Conservation (phyloP, 371 early-diverging fungal genomes). For the Smittium mucronatum region DNA sequence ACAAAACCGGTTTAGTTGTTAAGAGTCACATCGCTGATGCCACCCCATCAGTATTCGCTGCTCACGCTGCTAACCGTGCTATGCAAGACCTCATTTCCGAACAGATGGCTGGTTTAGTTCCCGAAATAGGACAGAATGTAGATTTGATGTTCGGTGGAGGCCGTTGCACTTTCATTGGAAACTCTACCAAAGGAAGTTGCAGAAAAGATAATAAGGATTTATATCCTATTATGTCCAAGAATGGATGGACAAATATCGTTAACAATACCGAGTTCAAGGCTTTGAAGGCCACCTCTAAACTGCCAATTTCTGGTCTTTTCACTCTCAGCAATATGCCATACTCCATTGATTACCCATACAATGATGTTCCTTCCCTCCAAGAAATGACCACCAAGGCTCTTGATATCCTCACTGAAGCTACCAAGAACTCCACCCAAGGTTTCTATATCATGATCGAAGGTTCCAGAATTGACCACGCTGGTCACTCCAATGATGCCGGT, state of each 20-base stretch:
- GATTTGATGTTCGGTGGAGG: conserved; percentile 92
- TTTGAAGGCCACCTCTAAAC: conserved; percentile 22
- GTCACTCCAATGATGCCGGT: conserved; percentile 56
- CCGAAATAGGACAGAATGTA: conserved; percentile 55
- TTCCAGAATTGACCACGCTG: conserved; percentile 42
- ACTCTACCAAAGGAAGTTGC: conserved; percentile 44
- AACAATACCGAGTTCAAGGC: conserved; percentile 45
- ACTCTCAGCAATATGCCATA: conserved; percentile 56
- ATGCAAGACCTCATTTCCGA: conserved; percentile 73
- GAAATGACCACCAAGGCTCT: conserved; percentile 65
- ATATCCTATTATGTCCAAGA: conserved; percentile 32
- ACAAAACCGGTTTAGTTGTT: conserved; percentile 75
- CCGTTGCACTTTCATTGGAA: conserved; percentile 64
- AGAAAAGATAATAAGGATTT: conserved; percentile 56
- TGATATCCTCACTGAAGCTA: conserved; percentile 36
- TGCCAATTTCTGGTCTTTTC: conserved; percentile 73
- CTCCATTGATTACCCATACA: conserved; percentile 59
- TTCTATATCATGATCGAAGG: conserved; percentile 63
- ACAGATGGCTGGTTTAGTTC: conserved; percentile 72
- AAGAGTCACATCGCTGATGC: conserved; percentile 90
- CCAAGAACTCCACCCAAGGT: conserved; percentile 29
- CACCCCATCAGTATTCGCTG: conserved; percentile 60
- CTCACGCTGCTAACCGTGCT: conserved; percentile 66
- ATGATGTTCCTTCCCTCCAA: conserved; percentile 47
- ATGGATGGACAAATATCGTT: conserved; percentile 46